Percentiles rank a stretch among this genome's conserved stretches.
Evolutionary conservation across 2,329 filamentous ascomycete genomes (phyloP).

Genomic region (Venturiaceae sp.): DNA sequence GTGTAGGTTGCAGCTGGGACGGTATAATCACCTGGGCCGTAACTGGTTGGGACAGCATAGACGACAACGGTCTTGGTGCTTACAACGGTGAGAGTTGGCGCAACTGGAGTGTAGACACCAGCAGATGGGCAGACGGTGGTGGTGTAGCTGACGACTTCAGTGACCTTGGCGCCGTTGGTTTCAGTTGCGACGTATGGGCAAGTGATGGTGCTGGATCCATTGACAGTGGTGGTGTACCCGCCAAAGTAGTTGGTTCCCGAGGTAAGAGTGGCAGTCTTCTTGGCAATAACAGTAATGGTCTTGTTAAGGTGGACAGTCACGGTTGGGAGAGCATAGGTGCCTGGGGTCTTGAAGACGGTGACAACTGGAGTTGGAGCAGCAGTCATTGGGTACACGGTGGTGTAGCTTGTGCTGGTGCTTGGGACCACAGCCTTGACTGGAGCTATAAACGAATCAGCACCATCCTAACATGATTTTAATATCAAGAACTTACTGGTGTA

Average conservation of each 20-base stretch:
- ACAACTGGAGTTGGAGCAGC: constrained; percentile 37
- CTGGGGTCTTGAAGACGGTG: constrained; percentile 52
- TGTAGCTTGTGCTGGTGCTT: constrained; percentile 1
- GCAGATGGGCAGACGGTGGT: constrained; percentile 63
- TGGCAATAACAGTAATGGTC: constrained; percentile 57
- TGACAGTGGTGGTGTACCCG: constrained; percentile 63
- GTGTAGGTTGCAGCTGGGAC: constrained; percentile 57
- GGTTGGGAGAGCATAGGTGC: constrained; percentile 66
- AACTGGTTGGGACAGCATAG: constrained; percentile 34
- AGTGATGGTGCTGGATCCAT: constrained; percentile 54
- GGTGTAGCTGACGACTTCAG: constrained; percentile 58
- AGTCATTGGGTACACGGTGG: neutral
- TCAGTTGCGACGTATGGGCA: constrained; percentile 60
- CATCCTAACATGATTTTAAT: neutral
- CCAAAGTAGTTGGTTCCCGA: constrained; percentile 60
- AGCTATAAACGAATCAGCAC: constrained; percentile 8
- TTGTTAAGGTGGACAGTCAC: constrained; percentile 59
- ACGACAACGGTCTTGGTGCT: constrained; percentile 35
- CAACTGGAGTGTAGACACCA: constrained; percentile 64
- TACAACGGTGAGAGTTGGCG: constrained; percentile 54
- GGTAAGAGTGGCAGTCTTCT: constrained; percentile 51
- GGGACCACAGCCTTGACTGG: neutral
- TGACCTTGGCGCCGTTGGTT: constrained; percentile 47
- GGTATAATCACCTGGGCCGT: constrained; percentile 43
- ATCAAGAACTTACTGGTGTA: neutral